phyloP scores from a whole-genome alignment of 2,329 filamentous ascomycete species.

The Ceratocystis eucalypticola region DNA sequence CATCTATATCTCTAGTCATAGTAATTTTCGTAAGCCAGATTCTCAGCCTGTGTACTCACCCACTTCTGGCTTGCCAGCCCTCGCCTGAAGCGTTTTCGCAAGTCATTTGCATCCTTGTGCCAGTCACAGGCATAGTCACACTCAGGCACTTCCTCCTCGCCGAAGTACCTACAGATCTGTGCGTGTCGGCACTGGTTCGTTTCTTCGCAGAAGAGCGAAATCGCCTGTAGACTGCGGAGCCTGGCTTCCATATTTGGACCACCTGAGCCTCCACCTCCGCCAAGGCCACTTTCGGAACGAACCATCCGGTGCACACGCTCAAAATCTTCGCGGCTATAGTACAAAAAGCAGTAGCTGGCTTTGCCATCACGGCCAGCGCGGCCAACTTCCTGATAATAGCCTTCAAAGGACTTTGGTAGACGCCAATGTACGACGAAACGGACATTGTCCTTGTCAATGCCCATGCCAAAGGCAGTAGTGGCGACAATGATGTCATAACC shows the following conservation, averaged over 20 bases:
- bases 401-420: constrained; percentile 84
- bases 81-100: constrained; percentile 43
- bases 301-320: constrained; percentile 54
- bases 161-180: constrained; percentile 64
- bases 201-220: constrained; percentile 73
- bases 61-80: constrained; percentile 48
- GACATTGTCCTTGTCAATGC: constrained; percentile 90
- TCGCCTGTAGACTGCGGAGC: constrained; percentile 48
- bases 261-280: neutral
- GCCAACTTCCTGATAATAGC: constrained; percentile 91
- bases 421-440: constrained; percentile 94
- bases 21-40: constrained; percentile 42
- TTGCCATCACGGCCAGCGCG: constrained; percentile 83
- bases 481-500: constrained; percentile 88
- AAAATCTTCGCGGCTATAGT: constrained; percentile 78
- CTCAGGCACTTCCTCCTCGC: constrained; percentile 42
- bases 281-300: constrained; percentile 21
- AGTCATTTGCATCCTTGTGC: constrained; percentile 51
- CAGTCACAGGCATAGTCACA: constrained; percentile 69
- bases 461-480: constrained; percentile 95
- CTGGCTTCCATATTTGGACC: constrained; percentile 31
- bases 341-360: constrained; percentile 73
- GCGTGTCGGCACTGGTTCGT: constrained; percentile 61
- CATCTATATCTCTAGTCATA: constrained; percentile 28
- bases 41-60: constrained; percentile 48